These are phyloP conservation scores for Solanum phureja DNA, from an alignment of 257 asterid species.

Conservation along the genomic window DNA sequence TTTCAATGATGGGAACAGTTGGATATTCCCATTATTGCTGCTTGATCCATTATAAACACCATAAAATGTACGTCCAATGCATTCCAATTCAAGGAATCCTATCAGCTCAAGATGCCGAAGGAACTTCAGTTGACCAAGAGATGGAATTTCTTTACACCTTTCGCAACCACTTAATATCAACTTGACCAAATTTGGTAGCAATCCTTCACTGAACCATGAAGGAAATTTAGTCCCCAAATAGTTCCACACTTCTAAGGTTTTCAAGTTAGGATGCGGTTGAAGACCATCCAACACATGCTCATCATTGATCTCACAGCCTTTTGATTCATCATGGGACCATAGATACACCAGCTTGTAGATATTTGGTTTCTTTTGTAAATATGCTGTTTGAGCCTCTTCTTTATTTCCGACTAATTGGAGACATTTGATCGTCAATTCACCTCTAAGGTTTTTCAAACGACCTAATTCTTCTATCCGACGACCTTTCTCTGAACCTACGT, in stretches of 20 bases:
- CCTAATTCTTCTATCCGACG: slow-evolving; percentile 17
- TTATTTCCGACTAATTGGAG: background rate
- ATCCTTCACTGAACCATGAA: slow-evolving; percentile 1
- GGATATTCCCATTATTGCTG: background rate
- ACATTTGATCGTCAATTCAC: background rate
- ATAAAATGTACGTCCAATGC: background rate
- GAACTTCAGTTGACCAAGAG: background rate
- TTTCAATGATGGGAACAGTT: background rate
- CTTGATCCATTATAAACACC: background rate
- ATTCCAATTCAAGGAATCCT: background rate
- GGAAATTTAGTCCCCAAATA: slow-evolving; percentile 5
- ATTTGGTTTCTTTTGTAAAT: background rate
- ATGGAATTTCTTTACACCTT: slow-evolving; percentile 14
- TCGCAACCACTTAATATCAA: background rate
- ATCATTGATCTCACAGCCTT: background rate
- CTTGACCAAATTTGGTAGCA: background rate
- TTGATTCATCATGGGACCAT: background rate
- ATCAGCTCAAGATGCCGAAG: background rate
- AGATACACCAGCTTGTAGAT: background rate
- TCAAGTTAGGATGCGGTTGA: slow-evolving; percentile 7
- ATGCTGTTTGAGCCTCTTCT: background rate
- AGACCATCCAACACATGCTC: slow-evolving; percentile 14
- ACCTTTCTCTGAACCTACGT: slow-evolving; percentile 1
- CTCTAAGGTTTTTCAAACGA: slow-evolving; percentile 10
- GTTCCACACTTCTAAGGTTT: background rate